Base-by-base conservation (phyloP, 176 grass and related monocot genomes). In the Oropetium thomaeum region DNA sequence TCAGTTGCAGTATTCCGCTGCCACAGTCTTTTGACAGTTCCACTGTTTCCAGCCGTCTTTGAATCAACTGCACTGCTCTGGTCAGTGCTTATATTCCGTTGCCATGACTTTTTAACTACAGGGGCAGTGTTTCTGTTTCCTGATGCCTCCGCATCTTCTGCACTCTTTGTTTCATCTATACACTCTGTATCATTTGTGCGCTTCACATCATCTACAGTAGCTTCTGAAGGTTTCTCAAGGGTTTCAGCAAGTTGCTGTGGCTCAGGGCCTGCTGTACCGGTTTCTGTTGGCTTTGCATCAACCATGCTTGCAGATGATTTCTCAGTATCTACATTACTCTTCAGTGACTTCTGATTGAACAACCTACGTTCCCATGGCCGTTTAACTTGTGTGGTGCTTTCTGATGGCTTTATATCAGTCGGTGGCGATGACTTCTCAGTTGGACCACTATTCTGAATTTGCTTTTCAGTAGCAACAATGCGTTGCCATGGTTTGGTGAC, bases 401-500 rank as follows among this genome's bases (percentile, higher is more conserved):
- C 86, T 80, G 57, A 79, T 65, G 86, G 30, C 57, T 84, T 79
- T 1, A 16, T 57, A 25, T 65, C 63, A 31, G 76, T 64, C 1
- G 53, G 73, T 3, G 27, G 54, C 63, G 81, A 64, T 69, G 33
- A 48, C 42, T 73, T 74, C 69, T 79, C 86, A 70, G 80, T 23
- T 22, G 34, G 26, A 26, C 32, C 49, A 58, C 55, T 88, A 30
- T 38, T 88, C 45, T 79, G 80, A 44, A 38, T 67, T 62, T 79
- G 80, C 53, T 67, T 79, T 69, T 80, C 86, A 74, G 81, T 64
- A 65, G 47, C 55, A 45, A 49, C 64, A 62, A 15, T 7, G 37
- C 19, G 76, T 75, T 88, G 80, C 86, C 86, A 88, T 75, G 86
- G 37, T 62, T 70, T 88, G 69, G 79, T 75, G 0, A 33, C 19